phyloP scores from a whole-genome alignment of 805 yeast genomes.

The Lipomyces chichibuensis region DNA sequence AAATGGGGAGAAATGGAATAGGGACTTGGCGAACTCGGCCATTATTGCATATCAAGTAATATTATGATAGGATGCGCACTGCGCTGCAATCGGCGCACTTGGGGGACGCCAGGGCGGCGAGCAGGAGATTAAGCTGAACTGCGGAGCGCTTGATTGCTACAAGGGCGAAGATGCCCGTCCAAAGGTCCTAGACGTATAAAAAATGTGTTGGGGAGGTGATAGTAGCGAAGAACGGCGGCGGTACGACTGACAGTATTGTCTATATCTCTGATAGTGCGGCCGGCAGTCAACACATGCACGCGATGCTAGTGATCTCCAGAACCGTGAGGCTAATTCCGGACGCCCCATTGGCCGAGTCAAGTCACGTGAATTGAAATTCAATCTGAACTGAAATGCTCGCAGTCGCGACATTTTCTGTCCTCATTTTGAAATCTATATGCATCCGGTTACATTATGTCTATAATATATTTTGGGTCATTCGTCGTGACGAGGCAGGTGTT shows the following conservation, averaged over 20 bases:
- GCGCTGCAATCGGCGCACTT: constrained; percentile 6
- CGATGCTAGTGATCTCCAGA: background rate
- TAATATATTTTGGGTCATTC: constrained; percentile 37
- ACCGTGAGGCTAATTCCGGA: background rate
- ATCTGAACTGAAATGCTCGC: background rate
- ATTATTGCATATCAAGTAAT: constrained; percentile 10
- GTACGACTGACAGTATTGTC: background rate
- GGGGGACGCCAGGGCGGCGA: constrained; percentile 15
- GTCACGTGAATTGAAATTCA: background rate
- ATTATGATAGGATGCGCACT: constrained; percentile 1
- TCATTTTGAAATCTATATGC: background rate
- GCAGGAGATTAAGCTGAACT: background rate
- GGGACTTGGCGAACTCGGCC: constrained; percentile 37
- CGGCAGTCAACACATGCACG: background rate
- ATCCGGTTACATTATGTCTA: constrained; percentile 14
- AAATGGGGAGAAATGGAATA: constrained; percentile 33
- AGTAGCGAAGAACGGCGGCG: background rate
- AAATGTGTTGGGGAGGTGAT: background rate
- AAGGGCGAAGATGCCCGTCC: background rate
- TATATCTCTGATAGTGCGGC: background rate
- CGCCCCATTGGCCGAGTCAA: background rate
- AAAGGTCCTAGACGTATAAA: background rate
- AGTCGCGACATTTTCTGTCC: background rate
- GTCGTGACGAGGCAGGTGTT: constrained; percentile 39
- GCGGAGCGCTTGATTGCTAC: background rate